phyloP scores from a whole-genome alignment of 1,284 basidiomycete species.

The Lentinula novae-zelandiae region DNA sequence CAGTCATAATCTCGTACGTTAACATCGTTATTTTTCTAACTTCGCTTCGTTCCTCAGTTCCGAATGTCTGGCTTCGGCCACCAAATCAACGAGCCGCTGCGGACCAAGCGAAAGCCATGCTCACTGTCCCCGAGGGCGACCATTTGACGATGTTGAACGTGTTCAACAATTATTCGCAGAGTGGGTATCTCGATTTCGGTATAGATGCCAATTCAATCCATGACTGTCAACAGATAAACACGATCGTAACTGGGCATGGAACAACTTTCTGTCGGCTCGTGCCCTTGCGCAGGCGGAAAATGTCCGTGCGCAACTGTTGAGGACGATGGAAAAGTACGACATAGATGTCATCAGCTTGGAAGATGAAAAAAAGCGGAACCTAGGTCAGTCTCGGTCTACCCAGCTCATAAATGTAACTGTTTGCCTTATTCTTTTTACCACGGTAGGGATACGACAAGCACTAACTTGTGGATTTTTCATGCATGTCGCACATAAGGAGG shows the following conservation, averaged over 20 bases:
- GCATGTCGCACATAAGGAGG: conserved; percentile 96
- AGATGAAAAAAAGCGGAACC: conserved; percentile 62
- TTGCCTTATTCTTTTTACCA: conserved; percentile 24
- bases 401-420: neutral
- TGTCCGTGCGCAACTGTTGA: conserved; percentile 85
- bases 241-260: conserved; percentile 91
- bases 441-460: conserved; percentile 68
- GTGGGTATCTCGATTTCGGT: conserved; percentile 37
- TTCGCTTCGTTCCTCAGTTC: conserved; percentile 48
- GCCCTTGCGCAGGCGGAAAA: conserved; percentile 93
- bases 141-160: conserved; percentile 95
- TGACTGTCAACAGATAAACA: conserved; percentile 47
- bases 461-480: conserved; percentile 97
- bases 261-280: conserved; percentile 84
- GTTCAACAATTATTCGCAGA: conserved; percentile 89
- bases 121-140: conserved; percentile 93
- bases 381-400: neutral
- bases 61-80: conserved; percentile 92
- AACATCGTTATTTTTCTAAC: neutral
- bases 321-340: conserved; percentile 92
- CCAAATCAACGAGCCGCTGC: conserved; percentile 86
- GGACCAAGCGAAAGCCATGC: conserved; percentile 85
- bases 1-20: conserved; percentile 19
- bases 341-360: conserved; percentile 77
- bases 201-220: neutral